Percentiles rank a stretch among this genome's conserved stretches.
These are phyloP conservation scores for Trifolium subterraneum DNA, from an alignment of 306 rosid genomes.

Conservation along the genomic window DNA sequence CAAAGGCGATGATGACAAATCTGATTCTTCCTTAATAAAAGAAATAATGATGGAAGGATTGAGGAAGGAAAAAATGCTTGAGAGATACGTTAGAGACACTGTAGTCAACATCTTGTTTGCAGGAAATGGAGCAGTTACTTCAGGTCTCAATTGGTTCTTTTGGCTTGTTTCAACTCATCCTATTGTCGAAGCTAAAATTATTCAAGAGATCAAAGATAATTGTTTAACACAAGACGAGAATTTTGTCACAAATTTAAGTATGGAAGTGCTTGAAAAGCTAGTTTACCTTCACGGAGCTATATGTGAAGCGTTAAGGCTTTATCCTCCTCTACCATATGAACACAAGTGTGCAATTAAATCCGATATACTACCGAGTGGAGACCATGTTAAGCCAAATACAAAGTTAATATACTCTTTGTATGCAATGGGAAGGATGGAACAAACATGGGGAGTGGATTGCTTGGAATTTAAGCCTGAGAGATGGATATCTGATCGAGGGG, in stretches of 20 bases:
- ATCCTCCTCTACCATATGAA: constrained; percentile 9
- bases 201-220: constrained; percentile 26
- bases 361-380: constrained; percentile 38
- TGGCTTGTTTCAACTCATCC: constrained; percentile 37
- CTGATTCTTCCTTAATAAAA: background rate
- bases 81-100: constrained; percentile 19
- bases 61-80: background rate
- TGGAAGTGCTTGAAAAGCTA: background rate
- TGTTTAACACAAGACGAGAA: background rate
- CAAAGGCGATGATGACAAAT: background rate
- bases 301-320: constrained; percentile 39
- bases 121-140: constrained; percentile 2
- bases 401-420: background rate
- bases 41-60: background rate
- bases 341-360: constrained; percentile 22
- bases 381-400: constrained; percentile 21
- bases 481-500: background rate
- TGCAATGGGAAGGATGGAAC: constrained; percentile 39
- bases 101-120: background rate
- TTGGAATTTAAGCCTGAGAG: constrained; percentile 21
- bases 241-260: background rate
- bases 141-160: constrained; percentile 32
- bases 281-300: constrained; percentile 39
- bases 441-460: constrained; percentile 34
- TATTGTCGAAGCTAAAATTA: constrained; percentile 24